Base-by-base conservation (phyloP, 2,329 filamentous ascomycete species). In the Orbilia ellipsospora region DNA sequence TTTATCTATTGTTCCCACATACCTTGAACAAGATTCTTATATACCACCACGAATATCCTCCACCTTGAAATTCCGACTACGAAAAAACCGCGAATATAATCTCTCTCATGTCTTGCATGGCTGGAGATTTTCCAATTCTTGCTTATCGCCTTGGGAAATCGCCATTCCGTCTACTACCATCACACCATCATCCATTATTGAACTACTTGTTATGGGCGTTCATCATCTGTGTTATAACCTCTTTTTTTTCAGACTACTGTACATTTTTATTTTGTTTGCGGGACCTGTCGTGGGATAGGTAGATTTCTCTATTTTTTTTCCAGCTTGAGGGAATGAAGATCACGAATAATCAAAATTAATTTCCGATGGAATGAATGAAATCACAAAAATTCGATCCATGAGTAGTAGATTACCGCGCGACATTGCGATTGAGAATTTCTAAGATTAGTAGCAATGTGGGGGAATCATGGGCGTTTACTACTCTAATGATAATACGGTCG, bases 221-320 rank as follows among this genome's bases (percentile, higher is more conserved):
- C 72, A 69, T 75, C 31, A 69, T 74, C 64, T 75, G 64, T 75
- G 67, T 75, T 75, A 75, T 68, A 69, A 69, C 72, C 64, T 63
- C 63, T 67, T 73, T 74, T 61, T 67, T 73, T 74, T 61, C 57
- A 66, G 61, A 67, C 64, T 52, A 64, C 60, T 75, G 72, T 75
- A 75, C 54, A 75, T 75, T 75, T 75, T 67, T 74, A 59, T 48
- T 44, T 57, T 50, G 63, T 44, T 65, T 28, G 54, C 51, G 51
- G 57, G 61, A 48, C 60, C 64, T 51, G 55, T 64, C 64, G 64
- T 61, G 57, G 72, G 64, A 69, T 69, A 40, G 72, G 64, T 56
- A 52, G 52, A 59, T 45, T 54, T 66, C 44, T 48, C 16, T 48
- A 68, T 64, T 68, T 74, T 73, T 70, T 73, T 66, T 66, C 70